phyloP scores from a whole-genome alignment of 345 rosid genomes.

The Boechera stricta region DNA sequence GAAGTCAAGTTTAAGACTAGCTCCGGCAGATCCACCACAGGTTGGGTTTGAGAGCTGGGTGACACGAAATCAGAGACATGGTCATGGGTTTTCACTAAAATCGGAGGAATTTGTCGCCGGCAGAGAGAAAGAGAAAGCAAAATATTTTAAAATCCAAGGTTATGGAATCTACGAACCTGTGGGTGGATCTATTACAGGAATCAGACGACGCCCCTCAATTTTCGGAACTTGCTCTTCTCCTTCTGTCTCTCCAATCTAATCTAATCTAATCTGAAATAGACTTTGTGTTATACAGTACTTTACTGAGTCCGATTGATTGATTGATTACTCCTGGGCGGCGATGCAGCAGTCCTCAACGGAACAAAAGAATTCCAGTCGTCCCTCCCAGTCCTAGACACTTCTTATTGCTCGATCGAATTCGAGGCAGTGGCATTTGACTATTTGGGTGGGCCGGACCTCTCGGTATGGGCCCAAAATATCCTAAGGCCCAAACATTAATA shows the following conservation, averaged over 20 bases:
- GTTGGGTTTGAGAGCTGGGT: conserved; percentile 6
- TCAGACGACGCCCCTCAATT: conserved; percentile 37
- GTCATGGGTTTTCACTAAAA: neutral
- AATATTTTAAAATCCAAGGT: neutral
- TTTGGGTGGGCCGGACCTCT: conserved; percentile 11
- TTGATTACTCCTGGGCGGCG: conserved; percentile 33
- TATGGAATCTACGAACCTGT: conserved; percentile 40
- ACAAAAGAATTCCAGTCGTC: conserved; percentile 23
- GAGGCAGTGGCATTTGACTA: conserved; percentile 43
- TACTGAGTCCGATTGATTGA: neutral
- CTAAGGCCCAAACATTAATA: conserved; percentile 18
- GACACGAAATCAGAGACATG: conserved; percentile 16
- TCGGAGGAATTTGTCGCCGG: neutral
- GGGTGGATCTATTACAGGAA: conserved; percentile 37
- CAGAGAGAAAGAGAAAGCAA: no score
- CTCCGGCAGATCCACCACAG: conserved; percentile 15
- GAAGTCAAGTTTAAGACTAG: conserved; percentile 23
- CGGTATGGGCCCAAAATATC: neutral
- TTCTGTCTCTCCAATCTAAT: neutral
- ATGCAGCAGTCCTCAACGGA: conserved; percentile 29
- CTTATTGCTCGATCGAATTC: conserved; percentile 24
- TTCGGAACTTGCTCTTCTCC: conserved; percentile 22
- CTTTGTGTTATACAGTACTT: neutral
- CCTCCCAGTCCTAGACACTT: neutral
- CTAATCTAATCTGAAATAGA: neutral